Percentiles rank a stretch among this genome's conserved stretches.
Conservation (phyloP, 2,329 filamentous ascomycete species). For the Fusarium cicatricum region DNA sequence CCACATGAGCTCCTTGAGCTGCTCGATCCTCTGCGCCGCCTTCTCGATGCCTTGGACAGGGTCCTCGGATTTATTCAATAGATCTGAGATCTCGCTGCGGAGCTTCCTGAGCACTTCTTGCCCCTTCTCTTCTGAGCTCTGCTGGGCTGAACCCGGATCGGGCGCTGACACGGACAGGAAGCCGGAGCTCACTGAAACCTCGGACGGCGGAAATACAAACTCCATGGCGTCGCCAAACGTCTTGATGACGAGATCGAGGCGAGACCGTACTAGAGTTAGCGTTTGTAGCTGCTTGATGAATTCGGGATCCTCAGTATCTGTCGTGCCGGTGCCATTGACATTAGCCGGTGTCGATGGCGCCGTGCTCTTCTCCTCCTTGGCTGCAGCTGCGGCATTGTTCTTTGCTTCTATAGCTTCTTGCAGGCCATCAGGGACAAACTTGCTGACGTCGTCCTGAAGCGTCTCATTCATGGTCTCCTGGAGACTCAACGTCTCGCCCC, state of each 20-base stretch:
- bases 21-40: constrained; percentile 77
- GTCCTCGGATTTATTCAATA: constrained; percentile 67
- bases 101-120: constrained; percentile 79
- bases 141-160: constrained; percentile 68
- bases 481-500: constrained; percentile 86
- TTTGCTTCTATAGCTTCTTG: constrained; percentile 43
- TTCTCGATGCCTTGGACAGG: constrained; percentile 74
- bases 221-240: constrained; percentile 96
- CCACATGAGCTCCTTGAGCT: constrained; percentile 76
- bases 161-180: constrained; percentile 92
- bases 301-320: constrained; percentile 59
- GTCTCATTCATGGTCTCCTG: constrained; percentile 79
- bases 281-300: constrained; percentile 84
- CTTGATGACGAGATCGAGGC: constrained; percentile 89
- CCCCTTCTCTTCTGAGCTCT: constrained; percentile 85
- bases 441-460: constrained; percentile 74
- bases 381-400: constrained; percentile 23
- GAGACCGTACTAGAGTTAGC: constrained; percentile 79
- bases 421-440: constrained; percentile 70
- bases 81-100: constrained; percentile 73
- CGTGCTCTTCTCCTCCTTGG: constrained; percentile 29
- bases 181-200: constrained; percentile 82
- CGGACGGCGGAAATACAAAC: constrained; percentile 89
- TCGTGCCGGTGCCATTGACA: background rate
- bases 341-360: constrained; percentile 36